Evolutionary conservation across 345 rosid genomes (phyloP).

Genomic region (Linum trigynum): DNA sequence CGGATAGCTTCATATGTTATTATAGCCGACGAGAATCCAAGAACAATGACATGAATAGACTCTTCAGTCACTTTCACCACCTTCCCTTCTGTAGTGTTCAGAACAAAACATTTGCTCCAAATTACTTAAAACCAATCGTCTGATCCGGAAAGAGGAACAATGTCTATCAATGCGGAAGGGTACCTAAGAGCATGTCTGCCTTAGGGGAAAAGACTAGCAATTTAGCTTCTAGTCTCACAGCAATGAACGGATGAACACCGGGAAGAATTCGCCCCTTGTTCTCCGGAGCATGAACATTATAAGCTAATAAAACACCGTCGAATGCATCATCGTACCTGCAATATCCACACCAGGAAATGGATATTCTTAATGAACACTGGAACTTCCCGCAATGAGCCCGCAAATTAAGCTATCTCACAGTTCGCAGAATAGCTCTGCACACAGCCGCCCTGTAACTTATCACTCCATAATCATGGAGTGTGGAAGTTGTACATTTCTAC

Average conservation of each 20-base stretch:
- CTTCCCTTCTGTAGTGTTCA: conserved; percentile 47
- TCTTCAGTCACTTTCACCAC: conserved; percentile 59
- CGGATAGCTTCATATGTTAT: conserved; percentile 53
- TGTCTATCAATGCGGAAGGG: background rate
- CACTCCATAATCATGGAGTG: conserved; percentile 12
- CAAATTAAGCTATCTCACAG: no score
- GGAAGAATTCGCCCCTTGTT: no score
- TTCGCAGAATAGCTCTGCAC: background rate
- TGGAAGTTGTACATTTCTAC: conserved; percentile 28
- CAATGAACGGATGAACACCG: conserved; percentile 8
- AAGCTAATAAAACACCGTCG: conserved; percentile 32
- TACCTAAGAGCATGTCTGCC: conserved; percentile 64
- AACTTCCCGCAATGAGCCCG: background rate
- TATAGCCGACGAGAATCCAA: conserved; percentile 22
- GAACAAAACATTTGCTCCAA: background rate
- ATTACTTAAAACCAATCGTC: background rate
- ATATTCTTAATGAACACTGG: conserved; percentile 47
- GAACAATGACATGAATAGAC: conserved; percentile 58
- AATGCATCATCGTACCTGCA: conserved; percentile 51
- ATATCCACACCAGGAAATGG: conserved; percentile 57
- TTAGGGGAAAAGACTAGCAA: conserved; percentile 68
- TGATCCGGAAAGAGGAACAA: background rate
- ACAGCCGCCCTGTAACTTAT: no score
- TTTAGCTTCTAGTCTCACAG: conserved; percentile 45
- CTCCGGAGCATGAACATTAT: no score